Evolutionary conservation across 495 filamentous ascomycete species (phyloP), one percentile per base, ranked within the genome.

Genomic region (Penicillium fimorum): DNA sequence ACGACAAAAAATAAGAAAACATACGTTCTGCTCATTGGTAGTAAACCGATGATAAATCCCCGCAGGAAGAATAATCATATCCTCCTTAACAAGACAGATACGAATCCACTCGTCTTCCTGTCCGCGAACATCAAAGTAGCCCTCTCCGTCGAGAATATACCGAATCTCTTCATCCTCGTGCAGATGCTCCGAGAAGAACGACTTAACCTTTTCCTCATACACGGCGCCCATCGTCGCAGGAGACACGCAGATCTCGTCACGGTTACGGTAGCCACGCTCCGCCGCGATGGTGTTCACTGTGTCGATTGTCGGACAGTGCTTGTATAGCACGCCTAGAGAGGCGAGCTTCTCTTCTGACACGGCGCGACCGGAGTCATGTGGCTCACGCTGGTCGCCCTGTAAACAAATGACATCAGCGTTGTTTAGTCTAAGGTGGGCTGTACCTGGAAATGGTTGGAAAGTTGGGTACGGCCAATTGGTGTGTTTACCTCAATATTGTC

Each of bases 131-230:
- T 98, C 94, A 70, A 98, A 98, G 75, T 89, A 98, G 2, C 94
- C 94, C 49, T 82, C 76, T 2, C 94, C 94, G 58, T 90, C 94
- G 29, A 91, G 77, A 62, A 98, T 89, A 66, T 97, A 98, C n/a
- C 94, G 82, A 56, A 98, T 98, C 83, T 98, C 94, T 79, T 98
- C 94, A 67, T 97, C 95, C 76, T 98, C 94, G 63, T 98, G 94
- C 62, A 97, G 73, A 72, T 98, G 94, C 79, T 98, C 94, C 43
- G 87, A 69, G 77, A 97, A 97, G 78, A 98, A 98, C 56, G 69
- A 83, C 75, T 89, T 91, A 57, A 98, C 89, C 67, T 97, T 97
- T 57, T 85, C 82, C 75, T 98, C 94, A 62, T 79, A 81, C 29
- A 82, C 72, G 41, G 80, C 87, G 50, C 93, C 92, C 91, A 97